Base-by-base conservation (phyloP, 139 green algal species). In the Chlamydomonas sphaeroides region DNA sequence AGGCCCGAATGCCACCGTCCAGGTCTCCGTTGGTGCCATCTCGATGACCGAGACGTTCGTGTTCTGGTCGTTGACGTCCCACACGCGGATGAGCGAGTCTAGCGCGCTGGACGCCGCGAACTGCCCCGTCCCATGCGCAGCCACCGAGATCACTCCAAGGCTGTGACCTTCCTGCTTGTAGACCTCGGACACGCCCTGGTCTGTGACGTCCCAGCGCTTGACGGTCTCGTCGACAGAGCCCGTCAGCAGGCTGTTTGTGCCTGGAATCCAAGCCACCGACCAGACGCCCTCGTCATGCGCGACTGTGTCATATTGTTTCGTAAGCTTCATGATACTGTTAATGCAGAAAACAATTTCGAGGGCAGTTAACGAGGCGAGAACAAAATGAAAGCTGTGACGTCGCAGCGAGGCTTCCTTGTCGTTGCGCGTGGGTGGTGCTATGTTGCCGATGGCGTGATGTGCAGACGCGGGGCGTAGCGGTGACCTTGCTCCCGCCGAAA, bases 231-330 rank as follows among this genome's bases (percentile, higher is more conserved):
- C 95, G 0, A 96, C 91, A 0, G 89, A 95, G 17, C 95, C 95
- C 2, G 93, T 96, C n/a, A 96, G 83, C 35, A 98, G 83, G 18
- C 76, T 67, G 21, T 90, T 84, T 32, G 38, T 77, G 41, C 62
- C 79, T 3, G 91, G 83, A 0, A 90, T 84, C 96, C 96, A 98
- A 1, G 87, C 70, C 15, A 80, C 83, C 25, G 87, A 87, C 96
- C 96, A 98, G 0, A 97, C 70, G 14, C 89, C 91, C 41, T 98
- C 95, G 1, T 96, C 90, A 66, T 98, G 96, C 10, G 94, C 93
- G 25, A 92, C 89, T 0, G 80, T 41, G 35, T 92, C 91, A 41
- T 92, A 79, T 18, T 94, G 65, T n/a, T 86, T 90, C 0, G 84
- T 89, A 25, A 90, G 57, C 35, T 85, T 65, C 68, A 83, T 88